Base-by-base conservation (phyloP, 768 basidiomycete genomes). In the Gymnopilus dilepis region DNA sequence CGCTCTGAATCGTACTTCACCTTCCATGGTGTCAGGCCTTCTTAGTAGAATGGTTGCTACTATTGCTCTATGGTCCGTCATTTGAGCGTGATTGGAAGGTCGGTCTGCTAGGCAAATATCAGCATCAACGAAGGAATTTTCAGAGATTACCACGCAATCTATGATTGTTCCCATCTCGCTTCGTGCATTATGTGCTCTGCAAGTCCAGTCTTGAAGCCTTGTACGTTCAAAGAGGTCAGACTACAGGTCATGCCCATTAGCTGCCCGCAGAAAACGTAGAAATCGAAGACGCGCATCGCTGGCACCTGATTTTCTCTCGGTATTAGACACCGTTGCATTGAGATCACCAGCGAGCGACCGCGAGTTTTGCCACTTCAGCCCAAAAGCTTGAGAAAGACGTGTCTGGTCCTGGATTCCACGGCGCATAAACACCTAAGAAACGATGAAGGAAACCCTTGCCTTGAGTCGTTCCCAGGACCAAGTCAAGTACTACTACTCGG, bases 361-460 rank as follows among this genome's bases (percentile, higher is more conserved):
- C 1, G 43, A 45, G 7, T 21, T 45, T 45, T 19, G 43, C 8
- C 12, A 45, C 43, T 9, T 45, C 43, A 19, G 19, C 1, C 43
- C 43, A 45, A 3, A 45, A 45, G n/a, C 24, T 45, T 19, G 43
- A 5, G 4, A 9, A 4, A 4, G 43, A 45, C 8, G 0, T 45
- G 9, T 45, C 43, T 3, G 43, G 22, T 2, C 43, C 43, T 45
- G 43, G 43, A 13, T 45, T 45, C 43, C 43, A 45, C 19, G 43
- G 43, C 19, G 43, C 43, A 9, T 45, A 45, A 45, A 24, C 8
- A 4, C 43, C 43, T 45, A 45, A 9, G 19, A 45, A 45, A 5
- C 43, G 43, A 45, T 45, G 43, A n/a, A 45, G 43, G 22, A 45
- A 45, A 21, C 43, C 43, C 43, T 45, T 45, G 43, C 43, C 43